Evolutionary conservation across 257 asterid genomes (phyloP).

Genomic region (Oldenlandia corymbosa): DNA sequence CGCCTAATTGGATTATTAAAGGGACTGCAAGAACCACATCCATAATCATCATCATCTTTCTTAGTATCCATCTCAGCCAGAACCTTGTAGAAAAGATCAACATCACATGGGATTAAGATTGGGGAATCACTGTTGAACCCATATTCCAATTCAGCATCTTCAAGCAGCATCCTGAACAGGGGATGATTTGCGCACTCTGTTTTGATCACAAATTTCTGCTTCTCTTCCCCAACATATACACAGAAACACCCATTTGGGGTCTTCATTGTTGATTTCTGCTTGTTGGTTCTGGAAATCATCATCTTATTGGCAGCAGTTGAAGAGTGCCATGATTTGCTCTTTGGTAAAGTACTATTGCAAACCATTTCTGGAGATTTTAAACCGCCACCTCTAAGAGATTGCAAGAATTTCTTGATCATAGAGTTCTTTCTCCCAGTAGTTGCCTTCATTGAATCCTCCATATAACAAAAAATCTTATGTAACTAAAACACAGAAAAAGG

Average conservation of each 20-base stretch:
- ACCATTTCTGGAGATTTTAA: not conserved
- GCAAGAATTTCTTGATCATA: constrained; percentile 11
- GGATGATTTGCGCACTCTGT: constrained; percentile 47
- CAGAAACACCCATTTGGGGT: constrained; percentile 51
- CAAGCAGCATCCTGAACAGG: constrained; percentile 48
- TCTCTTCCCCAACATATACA: constrained; percentile 52
- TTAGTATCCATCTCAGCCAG: constrained; percentile 46
- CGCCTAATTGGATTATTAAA: constrained; percentile 17
- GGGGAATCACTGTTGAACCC: constrained; percentile 54
- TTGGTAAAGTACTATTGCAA: not conserved
- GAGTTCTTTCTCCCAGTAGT: no score
- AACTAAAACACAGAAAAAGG: no score
- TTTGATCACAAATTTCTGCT: constrained; percentile 40
- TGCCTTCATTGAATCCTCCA: no score
- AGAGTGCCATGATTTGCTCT: constrained; percentile 26
- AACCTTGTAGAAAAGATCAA: constrained; percentile 39
- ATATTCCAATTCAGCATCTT: constrained; percentile 63
- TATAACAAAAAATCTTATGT: no score
- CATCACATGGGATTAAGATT: constrained; percentile 51
- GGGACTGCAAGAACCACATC: constrained; percentile 19
- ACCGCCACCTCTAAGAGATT: not conserved
- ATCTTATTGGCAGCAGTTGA: not conserved
- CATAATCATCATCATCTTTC: not conserved
- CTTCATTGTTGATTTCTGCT: constrained; percentile 9
- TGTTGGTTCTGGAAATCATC: not conserved